Base-by-base conservation (phyloP, 352 stramenopile species). In the Globisporangium takayamanum region DNA sequence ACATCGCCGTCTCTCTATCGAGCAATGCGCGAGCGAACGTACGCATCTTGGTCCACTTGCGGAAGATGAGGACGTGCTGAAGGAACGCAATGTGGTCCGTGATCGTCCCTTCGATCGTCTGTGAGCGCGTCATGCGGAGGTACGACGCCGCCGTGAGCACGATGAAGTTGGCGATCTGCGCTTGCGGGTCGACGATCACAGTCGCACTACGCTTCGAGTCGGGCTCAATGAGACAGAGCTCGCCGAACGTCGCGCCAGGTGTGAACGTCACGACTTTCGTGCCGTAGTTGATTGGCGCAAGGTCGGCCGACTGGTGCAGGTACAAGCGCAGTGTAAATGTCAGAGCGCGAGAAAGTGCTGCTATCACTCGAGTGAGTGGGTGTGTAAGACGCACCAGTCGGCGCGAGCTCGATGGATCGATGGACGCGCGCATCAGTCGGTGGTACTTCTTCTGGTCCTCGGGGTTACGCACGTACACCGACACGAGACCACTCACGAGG, bases 31-130 rank as follows among this genome's bases (percentile, higher is more conserved):
- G 6, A 51, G 20, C 4, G 14, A n/a, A 68, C 77, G 62, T 73
- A 94, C 81, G 79, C 84, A 92, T 94, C 55, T 94, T 94, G 28
- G 70, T 78, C 84, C 81, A 94, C 62, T 77, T 78, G 37, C 74
- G 72, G 67, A 94, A 94, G 56, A 92, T 67, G 45, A 85, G 66
- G 56, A 84, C 74, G 70, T 89, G 80, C 64, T 92, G 80, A 6
- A 94, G 70, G 69, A 92, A 94, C 16, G 78, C 69, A 20, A 94
- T 94, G 60, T 89, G 79, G 65, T 94, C 81, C 18, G 84, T 88
- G 69, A 94, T 89, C 42, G 84, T 87, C 50, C 84, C 84, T 69
- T 90, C 80, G 46, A 88, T 90, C 4, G 73, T 84, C 63, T 91
- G 80, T 28, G 77, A 90, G 6, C 80, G 78, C 20, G 84, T 94